Percentiles rank a stretch among this genome's conserved stretches.
These are phyloP conservation scores for Priceomyces haplophilus DNA, from an alignment of 805 yeast genomes.

Conservation along the genomic window DNA sequence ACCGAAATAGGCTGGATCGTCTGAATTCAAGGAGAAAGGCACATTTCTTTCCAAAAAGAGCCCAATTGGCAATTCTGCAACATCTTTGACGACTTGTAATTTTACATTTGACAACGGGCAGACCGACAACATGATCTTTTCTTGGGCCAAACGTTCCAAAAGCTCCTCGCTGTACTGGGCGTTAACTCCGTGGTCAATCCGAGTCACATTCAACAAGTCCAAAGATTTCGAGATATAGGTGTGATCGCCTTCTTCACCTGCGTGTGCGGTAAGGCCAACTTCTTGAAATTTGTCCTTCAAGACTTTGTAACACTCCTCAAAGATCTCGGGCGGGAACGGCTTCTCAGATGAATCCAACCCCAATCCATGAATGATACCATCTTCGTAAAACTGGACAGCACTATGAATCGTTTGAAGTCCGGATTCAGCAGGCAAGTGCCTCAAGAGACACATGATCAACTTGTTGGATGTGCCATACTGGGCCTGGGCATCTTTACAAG, in stretches of 20 bases:
- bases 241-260: constrained; percentile 87
- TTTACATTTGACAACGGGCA: constrained; percentile 80
- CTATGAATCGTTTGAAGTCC: constrained; percentile 56
- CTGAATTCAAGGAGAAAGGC: constrained; percentile 65
- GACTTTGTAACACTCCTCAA: constrained; percentile 56
- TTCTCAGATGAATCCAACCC: constrained; percentile 82
- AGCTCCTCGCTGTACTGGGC: constrained; percentile 53
- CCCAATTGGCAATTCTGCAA: constrained; percentile 63
- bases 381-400: constrained; percentile 49
- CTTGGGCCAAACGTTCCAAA: constrained; percentile 53
- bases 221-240: constrained; percentile 59
- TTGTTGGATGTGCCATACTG: constrained; percentile 65
- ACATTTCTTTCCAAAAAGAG: constrained; percentile 58
- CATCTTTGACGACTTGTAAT: constrained; percentile 67
- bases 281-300: constrained; percentile 49
- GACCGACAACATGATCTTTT: constrained; percentile 58
- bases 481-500: constrained; percentile 57
- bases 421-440: constrained; percentile 65
- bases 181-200: constrained; percentile 82
- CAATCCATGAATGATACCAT: constrained; percentile 67
- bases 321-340: constrained; percentile 73
- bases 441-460: constrained; percentile 75
- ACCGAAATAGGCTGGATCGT: constrained; percentile 64
- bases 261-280: constrained; percentile 75
- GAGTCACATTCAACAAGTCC: constrained; percentile 55